Base-by-base conservation (phyloP, 2,329 filamentous ascomycete genomes). In the Pestalotiopsis sp. region DNA sequence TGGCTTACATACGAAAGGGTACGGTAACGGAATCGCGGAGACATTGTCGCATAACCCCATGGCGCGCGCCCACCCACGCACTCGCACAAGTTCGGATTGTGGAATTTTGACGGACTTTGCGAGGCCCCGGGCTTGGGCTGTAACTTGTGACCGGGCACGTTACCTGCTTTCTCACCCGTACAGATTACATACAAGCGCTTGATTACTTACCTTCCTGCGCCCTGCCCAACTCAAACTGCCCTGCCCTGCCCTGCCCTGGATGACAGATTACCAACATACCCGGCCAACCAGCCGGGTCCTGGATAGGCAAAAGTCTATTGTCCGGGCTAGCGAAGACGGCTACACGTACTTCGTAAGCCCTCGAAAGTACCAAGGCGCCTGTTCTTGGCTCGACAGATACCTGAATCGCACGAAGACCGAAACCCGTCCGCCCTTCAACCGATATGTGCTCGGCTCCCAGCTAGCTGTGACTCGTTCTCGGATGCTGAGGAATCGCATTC, bases 401-500 rank as follows among this genome's bases (percentile, higher is more conserved):
- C 56, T 58, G 22, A 58, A 58, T 35, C 22, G 56, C 22, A n/a
- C 17, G 44, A n/a, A 52, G 20, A 52, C 44, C 44, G 44, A 52
- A 52, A n/a, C 17, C 44, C 44, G 44, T 52, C 44, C 44, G 20
- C 20, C 44, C 44, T 52, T 20, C 20, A 17, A n/a, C 44, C 17
- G 58, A 38, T 24, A 35, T 38, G 22, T 13, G 35, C 52, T 66
- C 38, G 56, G 30, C 30, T 35, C 30, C 30, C 30, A 35, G 30
- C 56, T 66, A 62, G 58, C 35, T 61, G 39, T 62, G 65, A 66
- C 65, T 66, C 65, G 65, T 35, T 66, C 26, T 61, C 65, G 39
- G 20, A 22, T 66, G 65, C 65, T 66, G 65, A 66, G 39, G 56
- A 66, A 66, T 66, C 65, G 58, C 52, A 35, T 39, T 39, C 58